These are phyloP conservation scores for Thraustotheca clavata DNA, from an alignment of 352 stramenopile genomes.

Conservation along the genomic window DNA sequence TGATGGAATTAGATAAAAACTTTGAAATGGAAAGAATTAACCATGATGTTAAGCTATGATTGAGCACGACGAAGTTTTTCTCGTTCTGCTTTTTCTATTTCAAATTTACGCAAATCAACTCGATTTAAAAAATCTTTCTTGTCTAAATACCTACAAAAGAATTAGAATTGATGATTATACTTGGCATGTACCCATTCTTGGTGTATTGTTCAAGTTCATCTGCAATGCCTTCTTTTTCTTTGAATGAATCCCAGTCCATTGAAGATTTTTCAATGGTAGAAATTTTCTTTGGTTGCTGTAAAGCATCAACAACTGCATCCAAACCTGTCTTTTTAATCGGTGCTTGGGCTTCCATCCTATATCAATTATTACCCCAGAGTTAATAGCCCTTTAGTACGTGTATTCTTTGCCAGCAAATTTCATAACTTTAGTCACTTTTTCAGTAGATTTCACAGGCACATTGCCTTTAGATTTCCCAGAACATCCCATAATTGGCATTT, in stretches of 20 bases:
- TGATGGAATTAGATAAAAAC: no score
- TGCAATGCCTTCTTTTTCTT: constrained; percentile 85
- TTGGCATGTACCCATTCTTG: constrained; percentile 75
- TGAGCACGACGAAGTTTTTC: constrained; percentile 33
- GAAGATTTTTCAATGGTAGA: constrained; percentile 94
- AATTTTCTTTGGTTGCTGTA: constrained; percentile 87
- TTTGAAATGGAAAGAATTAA: no score
- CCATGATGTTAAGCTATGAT: no score
- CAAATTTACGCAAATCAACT: constrained; percentile 81
- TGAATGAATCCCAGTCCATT: constrained; percentile 95
- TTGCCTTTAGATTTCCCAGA: constrained; percentile 42
- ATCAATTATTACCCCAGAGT: constrained; percentile 21
- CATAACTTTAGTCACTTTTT: constrained; percentile 49
- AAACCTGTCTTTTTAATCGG: constrained; percentile 29
- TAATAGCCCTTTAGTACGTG: constrained; percentile 29
- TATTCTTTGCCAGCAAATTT: constrained; percentile 84
- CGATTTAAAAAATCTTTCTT: constrained; percentile 94
- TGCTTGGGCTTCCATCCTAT: constrained; percentile 25
- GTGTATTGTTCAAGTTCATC: constrained; percentile 89
- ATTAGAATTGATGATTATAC: not conserved
- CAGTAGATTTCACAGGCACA: constrained; percentile 19
- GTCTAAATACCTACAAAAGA: constrained; percentile 72
- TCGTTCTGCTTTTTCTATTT: constrained; percentile 82
- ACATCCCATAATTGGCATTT: constrained; percentile 57
- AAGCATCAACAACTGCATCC: constrained; percentile 77